These are phyloP conservation scores for Aurantiochytrium sp. DNA, from an alignment of 108 stramenopile genomes.

Conservation along the genomic window DNA sequence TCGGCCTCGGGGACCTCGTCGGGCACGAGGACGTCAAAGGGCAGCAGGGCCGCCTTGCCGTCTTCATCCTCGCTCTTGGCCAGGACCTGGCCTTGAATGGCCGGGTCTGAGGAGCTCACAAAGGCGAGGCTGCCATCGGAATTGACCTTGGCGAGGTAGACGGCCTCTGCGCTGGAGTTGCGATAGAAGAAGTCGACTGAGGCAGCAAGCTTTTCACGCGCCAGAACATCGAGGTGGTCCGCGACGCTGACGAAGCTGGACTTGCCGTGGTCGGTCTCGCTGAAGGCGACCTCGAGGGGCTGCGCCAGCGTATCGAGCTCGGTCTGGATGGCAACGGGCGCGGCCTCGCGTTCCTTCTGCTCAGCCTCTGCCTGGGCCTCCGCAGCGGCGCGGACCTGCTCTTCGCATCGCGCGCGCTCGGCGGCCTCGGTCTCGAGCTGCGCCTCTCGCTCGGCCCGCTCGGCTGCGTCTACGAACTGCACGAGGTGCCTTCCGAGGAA, in stretches of 20 bases:
- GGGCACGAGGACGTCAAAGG: neutral
- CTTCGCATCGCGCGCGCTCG: neutral
- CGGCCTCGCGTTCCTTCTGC: neutral
- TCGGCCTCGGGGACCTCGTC: neutral
- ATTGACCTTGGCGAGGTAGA: neutral
- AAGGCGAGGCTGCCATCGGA: neutral
- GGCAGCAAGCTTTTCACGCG: neutral
- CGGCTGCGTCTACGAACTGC: neutral
- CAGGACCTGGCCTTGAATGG: neutral
- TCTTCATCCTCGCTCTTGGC: neutral
- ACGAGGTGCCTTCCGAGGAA: conserved; percentile 1
- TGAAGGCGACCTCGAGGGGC: neutral
- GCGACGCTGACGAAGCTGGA: neutral
- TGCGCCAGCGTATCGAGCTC: neutral
- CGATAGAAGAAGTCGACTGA: neutral
- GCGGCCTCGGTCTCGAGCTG: neutral
- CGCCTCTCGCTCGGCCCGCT: neutral
- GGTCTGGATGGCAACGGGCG: neutral
- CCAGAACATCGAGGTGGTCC: neutral
- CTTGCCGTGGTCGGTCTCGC: neutral
- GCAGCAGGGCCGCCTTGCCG: neutral
- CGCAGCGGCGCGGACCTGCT: neutral
- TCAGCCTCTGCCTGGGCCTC: neutral
- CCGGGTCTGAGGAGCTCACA: neutral
- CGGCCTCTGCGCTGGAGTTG: neutral